phyloP scores from a whole-genome alignment of 148 eudicot genomes.

The Vaccinium corymbosum region DNA sequence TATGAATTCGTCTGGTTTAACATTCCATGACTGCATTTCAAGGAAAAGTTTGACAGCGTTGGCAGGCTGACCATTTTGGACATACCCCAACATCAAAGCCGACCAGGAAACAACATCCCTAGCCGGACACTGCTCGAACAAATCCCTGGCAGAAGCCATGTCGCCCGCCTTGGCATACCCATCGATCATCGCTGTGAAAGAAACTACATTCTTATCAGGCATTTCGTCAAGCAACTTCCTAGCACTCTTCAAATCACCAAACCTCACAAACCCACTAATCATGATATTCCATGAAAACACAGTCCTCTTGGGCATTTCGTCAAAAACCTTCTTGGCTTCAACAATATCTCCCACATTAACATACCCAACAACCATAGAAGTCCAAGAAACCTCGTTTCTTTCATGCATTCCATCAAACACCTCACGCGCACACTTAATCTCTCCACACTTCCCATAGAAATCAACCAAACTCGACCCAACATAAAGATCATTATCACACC shows the following conservation, averaged over 20 bases:
- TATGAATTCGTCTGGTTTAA: slow-evolving; percentile 49
- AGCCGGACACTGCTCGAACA: slow-evolving; percentile 47
- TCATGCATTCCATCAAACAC: slow-evolving; percentile 60
- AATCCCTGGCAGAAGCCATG: slow-evolving; percentile 47
- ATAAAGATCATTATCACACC: slow-evolving; percentile 37
- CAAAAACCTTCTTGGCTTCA: slow-evolving; percentile 49
- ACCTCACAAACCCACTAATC: slow-evolving; percentile 45
- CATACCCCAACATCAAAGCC: slow-evolving; percentile 60
- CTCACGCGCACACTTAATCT: slow-evolving; percentile 37
- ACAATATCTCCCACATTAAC: slow-evolving; percentile 35
- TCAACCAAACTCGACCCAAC: slow-evolving; percentile 73
- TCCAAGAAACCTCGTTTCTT: slow-evolving; percentile 75
- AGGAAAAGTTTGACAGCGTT: slow-evolving; percentile 46
- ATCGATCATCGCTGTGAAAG: slow-evolving; percentile 57
- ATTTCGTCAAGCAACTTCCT: slow-evolving; percentile 53
- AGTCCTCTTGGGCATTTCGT: slow-evolving; percentile 52
- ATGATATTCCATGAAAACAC: slow-evolving; percentile 56
- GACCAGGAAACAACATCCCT: slow-evolving; percentile 63
- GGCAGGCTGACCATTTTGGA: slow-evolving; percentile 56
- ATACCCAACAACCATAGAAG: slow-evolving; percentile 53
- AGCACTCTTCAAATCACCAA: slow-evolving; percentile 43
- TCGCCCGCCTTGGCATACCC: slow-evolving; percentile 68
- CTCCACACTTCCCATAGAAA: slow-evolving; percentile 59
- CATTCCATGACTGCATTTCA: slow-evolving; percentile 38
- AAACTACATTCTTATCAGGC: slow-evolving; percentile 50